A percentile compares a stretch with the other conserved stretches of the same genome.
phyloP scores from a whole-genome alignment of 23 red algal species.

The Gracilaria domingensis region DNA sequence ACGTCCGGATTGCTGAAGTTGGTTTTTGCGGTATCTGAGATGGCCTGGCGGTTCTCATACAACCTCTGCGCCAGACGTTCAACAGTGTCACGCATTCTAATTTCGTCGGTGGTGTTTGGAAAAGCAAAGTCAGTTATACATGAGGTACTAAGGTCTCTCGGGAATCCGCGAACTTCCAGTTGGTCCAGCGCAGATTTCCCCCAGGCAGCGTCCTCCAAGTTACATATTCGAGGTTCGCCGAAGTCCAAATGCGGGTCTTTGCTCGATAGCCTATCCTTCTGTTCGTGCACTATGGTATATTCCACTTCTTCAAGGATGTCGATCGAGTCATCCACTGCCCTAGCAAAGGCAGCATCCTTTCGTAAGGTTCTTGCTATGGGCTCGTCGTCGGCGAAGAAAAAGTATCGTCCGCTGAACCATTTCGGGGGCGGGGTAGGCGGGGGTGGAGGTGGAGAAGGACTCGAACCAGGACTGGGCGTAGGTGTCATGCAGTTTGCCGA shows the following conservation, averaged over 20 bases:
- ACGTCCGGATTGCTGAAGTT: slow-evolving; percentile 4
- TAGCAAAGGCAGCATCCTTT: neutral
- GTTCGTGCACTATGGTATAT: neutral
- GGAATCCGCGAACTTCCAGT: neutral
- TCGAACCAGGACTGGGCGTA: neutral
- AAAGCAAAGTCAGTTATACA: slow-evolving; percentile 14
- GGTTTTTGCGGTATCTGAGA: neutral
- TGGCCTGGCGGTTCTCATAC: neutral
- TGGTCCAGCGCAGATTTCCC: neutral
- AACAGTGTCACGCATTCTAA: neutral
- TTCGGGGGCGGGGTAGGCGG: neutral
- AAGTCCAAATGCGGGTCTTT: neutral
- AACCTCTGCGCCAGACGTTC: neutral
- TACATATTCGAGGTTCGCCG: neutral
- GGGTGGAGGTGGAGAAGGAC: neutral
- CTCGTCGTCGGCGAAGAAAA: neutral
- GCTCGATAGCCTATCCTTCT: neutral
- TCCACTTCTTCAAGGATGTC: neutral
- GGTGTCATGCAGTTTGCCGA: neutral
- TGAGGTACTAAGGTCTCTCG: neutral
- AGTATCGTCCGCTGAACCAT: slow-evolving; percentile 5
- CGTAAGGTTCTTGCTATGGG: neutral
- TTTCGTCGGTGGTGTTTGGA: neutral
- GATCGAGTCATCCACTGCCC: neutral
- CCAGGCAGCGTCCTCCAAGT: neutral